These are phyloP conservation scores for Xylaria sp. DNA, from an alignment of 2,329 filamentous ascomycete species.

Conservation along the genomic window DNA sequence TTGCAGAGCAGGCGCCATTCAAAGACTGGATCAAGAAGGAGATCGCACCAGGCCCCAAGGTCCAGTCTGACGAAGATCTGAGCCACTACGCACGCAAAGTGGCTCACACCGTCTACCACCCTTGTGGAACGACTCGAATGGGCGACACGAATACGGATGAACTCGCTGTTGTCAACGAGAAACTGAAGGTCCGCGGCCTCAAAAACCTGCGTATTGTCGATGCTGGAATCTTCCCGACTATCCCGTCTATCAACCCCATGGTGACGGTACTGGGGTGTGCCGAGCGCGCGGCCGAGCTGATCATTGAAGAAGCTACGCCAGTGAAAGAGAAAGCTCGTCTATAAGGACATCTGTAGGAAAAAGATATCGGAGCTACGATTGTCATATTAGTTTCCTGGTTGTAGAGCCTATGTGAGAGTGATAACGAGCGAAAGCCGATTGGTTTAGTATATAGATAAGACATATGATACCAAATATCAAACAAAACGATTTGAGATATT, in stretches of 20 bases:
- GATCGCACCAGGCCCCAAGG: slow-evolving; percentile 78
- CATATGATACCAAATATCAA: background rate
- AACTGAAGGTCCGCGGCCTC: slow-evolving; percentile 77
- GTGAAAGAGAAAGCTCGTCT: slow-evolving; percentile 48
- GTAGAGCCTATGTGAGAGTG: background rate
- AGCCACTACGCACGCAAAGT: slow-evolving; percentile 83
- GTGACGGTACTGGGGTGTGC: slow-evolving; percentile 86
- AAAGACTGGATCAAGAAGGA: slow-evolving; percentile 85
- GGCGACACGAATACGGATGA: slow-evolving; percentile 75
- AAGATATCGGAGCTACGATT: slow-evolving; percentile 3
- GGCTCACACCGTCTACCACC: slow-evolving; percentile 91
- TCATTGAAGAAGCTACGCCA: slow-evolving; percentile 74
- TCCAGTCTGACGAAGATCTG: slow-evolving; percentile 82
- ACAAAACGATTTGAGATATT: background rate
- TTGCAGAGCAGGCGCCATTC: slow-evolving; percentile 81
- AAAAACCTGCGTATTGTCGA: slow-evolving; percentile 83
- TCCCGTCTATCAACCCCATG: slow-evolving; percentile 91
- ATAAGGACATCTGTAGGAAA: slow-evolving; percentile 35
- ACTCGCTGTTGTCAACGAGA: slow-evolving; percentile 81
- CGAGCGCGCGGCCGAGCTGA: slow-evolving; percentile 85
- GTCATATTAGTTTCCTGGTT: background rate
- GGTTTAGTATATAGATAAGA: background rate
- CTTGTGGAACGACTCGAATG: slow-evolving; percentile 91
- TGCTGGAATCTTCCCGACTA: slow-evolving; percentile 88
- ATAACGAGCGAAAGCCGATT: background rate